These are phyloP conservation scores for Rhizopogon rudus DNA, from an alignment of 768 basidiomycete genomes.

Conservation along the genomic window DNA sequence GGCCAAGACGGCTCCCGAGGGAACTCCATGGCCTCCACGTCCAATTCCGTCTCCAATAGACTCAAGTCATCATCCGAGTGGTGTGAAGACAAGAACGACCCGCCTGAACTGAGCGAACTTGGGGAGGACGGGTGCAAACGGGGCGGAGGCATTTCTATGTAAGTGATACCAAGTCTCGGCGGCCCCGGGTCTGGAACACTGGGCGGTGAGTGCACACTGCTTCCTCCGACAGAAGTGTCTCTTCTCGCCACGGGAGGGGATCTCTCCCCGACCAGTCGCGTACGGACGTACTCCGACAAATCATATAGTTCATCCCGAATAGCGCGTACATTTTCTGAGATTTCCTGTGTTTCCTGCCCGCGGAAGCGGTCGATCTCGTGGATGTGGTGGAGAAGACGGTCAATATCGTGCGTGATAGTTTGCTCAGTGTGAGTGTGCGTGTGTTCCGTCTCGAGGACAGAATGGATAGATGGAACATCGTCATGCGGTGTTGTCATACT, in stretches of 20 bases:
- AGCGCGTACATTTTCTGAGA: constrained; percentile 62
- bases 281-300: constrained; percentile 53
- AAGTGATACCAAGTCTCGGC: constrained; percentile 16
- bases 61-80: constrained; percentile 65
- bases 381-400: constrained; percentile 46
- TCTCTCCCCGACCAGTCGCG: constrained; percentile 23
- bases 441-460: constrained; percentile 38
- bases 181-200: constrained; percentile 19
- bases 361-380: constrained; percentile 63
- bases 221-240: constrained; percentile 44
- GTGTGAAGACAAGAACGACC: constrained; percentile 53
- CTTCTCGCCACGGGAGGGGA: constrained; percentile 16
- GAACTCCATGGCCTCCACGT: constrained; percentile 13
- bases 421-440: constrained; percentile 36
- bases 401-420: constrained; percentile 46
- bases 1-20: constrained; percentile 25
- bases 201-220: constrained; percentile 32
- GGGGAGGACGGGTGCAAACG: constrained; percentile 36
- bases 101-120: constrained; percentile 27
- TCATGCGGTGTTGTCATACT: constrained; percentile 47
- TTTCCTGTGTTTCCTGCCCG: constrained; percentile 57
- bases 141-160: constrained; percentile 41
- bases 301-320: constrained; percentile 67
- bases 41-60: constrained; percentile 36
- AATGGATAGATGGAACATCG: constrained; percentile 43